Base-by-base conservation (phyloP, 2,329 filamentous ascomycete species). In the Furcasterigmium furcatum region DNA sequence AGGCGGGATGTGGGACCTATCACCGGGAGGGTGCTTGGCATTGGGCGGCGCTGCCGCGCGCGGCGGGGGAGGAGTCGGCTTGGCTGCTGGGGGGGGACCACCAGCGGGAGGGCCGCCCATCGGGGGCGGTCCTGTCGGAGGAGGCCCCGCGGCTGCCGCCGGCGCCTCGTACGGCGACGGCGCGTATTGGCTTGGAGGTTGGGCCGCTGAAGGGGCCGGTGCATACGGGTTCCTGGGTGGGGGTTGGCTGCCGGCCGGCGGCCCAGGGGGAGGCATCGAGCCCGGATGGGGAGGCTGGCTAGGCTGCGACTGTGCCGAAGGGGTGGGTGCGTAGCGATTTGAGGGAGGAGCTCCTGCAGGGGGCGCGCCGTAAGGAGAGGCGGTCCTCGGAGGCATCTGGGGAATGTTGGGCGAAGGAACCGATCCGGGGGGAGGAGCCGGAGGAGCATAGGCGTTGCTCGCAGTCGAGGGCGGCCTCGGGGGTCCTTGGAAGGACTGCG, bases 341-440 rank as follows among this genome's bases (percentile, higher is more conserved):
- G 82, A 78, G 6, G 85, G 80, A n/a, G 88, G 84, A 5, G 81
- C 73, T 16, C 74, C 77, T 24, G 84, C 72, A 7, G 88, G 88
- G 44, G 91, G 87, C 30, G 87, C 81, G 58, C 91, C 90, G 66
- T 96, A 96, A 6, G 91, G 91, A 21, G 91, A 96, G 5, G 86
- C 78, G 22, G 86, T 90, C 52, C 90, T 84, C 19, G 84, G 79
- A 43, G 89, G 77, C 18, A 81, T 78, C 35, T 83, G 75, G 38
- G 79, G 79, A 43, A 65, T 55, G 48, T 58, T 51, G 3, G 67
- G 61, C 35, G 67, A 56, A 39, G 59, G 57, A 22, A 14, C 58
- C 54, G 41, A 55, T 39, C 21, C 62, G 49, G 34, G 57, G 51
- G 49, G 57, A 10, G 76, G 68, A 7, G 75, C 70, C 43, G 80